These are phyloP conservation scores for Ganoderma resinaceum DNA, from an alignment of 1,284 basidiomycete genomes.

Conservation along the genomic window DNA sequence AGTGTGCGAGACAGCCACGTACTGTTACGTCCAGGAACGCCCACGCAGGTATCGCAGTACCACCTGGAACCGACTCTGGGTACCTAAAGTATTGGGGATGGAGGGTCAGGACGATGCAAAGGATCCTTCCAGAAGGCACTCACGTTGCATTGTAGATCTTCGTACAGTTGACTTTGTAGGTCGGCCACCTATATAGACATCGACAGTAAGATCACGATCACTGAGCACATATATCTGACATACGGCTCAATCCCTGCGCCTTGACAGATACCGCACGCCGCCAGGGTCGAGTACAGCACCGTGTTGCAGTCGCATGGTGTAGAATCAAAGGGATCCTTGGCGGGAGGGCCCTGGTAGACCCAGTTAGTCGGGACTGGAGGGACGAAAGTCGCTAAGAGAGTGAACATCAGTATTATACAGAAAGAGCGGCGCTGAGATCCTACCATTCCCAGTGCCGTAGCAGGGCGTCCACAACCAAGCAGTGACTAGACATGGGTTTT, in stretches of 20 bases:
- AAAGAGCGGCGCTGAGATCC: not conserved
- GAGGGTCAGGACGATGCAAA: not conserved
- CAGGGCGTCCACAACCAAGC: constrained; percentile 12
- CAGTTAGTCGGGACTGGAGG: not conserved
- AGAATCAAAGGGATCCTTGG: not conserved
- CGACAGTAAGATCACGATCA: not conserved
- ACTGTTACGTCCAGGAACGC: constrained; percentile 1
- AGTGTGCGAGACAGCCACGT: not conserved
- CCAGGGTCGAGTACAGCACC: constrained; percentile 9
- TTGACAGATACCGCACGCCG: constrained; percentile 14
- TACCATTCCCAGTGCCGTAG: not conserved
- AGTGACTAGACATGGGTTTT: constrained; percentile 13
- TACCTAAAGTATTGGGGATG: not conserved
- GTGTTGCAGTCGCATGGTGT: constrained; percentile 14
- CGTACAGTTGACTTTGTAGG: not conserved
- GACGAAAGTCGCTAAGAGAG: not conserved
- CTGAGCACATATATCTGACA: not conserved
- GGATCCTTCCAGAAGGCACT: not conserved
- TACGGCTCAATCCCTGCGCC: constrained; percentile 3
- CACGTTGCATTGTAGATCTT: not conserved
- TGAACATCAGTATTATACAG: not conserved
- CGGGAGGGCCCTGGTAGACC: not conserved
- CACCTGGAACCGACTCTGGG: constrained; percentile 1
- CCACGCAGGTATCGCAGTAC: constrained; percentile 12
- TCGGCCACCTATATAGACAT: constrained; percentile 4